These are phyloP conservation scores for Ceratobasidium papillatum DNA, from an alignment of 1,284 basidiomycete species.

Conservation along the genomic window DNA sequence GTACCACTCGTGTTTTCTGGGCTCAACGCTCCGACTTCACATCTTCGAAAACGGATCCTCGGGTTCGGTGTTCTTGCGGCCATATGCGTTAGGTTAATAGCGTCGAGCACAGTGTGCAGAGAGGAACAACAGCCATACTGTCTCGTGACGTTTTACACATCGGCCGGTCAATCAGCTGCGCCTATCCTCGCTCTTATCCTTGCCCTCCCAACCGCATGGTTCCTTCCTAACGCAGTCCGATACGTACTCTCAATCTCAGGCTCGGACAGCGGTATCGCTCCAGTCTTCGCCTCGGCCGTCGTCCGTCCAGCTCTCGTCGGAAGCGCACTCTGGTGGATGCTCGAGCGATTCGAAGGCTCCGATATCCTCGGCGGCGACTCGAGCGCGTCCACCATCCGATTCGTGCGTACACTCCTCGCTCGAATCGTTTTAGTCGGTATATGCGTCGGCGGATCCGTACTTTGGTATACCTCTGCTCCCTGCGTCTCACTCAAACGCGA, in stretches of 20 bases:
- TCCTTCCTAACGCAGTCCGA: slow-evolving; percentile 67
- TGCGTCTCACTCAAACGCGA: slow-evolving; percentile 67
- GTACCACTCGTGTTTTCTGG: slow-evolving; percentile 55
- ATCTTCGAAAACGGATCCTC: slow-evolving; percentile 79
- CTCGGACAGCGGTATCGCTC: slow-evolving; percentile 77
- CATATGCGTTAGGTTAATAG: slow-evolving; percentile 76
- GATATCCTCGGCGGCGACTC: slow-evolving; percentile 44
- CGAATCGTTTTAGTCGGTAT: slow-evolving; percentile 64
- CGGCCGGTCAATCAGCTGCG: slow-evolving; percentile 70
- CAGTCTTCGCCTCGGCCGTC: slow-evolving; percentile 66
- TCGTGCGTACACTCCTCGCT: slow-evolving; percentile 68
- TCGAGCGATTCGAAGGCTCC: slow-evolving; percentile 75
- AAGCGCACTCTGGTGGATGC: slow-evolving; percentile 74
- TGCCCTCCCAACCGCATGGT: slow-evolving; percentile 63
- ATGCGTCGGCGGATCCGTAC: slow-evolving; percentile 62
- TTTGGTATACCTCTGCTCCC: slow-evolving; percentile 78
- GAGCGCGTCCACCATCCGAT: slow-evolving; percentile 56
- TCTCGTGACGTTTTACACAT: slow-evolving; percentile 84
- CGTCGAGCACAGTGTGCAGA: slow-evolving; percentile 83
- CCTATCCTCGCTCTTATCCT: slow-evolving; percentile 67
- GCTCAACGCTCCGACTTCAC: slow-evolving; percentile 69
- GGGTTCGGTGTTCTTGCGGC: slow-evolving; percentile 73
- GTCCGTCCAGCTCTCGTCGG: slow-evolving; percentile 66
- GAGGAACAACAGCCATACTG: slow-evolving; percentile 94
- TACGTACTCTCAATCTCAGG: slow-evolving; percentile 71